Evolutionary conservation across 805 yeast species (phyloP).

Genomic region (Spathaspora passalidarum): DNA sequence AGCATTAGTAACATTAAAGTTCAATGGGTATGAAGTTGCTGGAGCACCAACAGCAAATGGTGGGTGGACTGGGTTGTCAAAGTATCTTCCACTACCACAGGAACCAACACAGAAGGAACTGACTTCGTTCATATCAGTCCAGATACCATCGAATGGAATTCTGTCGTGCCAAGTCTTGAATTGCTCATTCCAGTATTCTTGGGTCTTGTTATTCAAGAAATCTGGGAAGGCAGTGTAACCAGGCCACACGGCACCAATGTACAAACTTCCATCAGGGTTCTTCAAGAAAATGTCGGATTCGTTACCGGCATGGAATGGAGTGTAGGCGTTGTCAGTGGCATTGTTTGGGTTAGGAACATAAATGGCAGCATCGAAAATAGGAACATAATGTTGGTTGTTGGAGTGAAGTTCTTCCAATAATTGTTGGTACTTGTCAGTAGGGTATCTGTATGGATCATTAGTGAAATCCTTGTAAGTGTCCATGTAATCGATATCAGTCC

Average conservation of each 20-base stretch:
- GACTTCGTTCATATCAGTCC: conserved; percentile 26
- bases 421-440: conserved; percentile 13
- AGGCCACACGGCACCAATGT: conserved; percentile 31
- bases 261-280: conserved; percentile 24
- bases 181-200: conserved; percentile 19
- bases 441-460: conserved; percentile 19
- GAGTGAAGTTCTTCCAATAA: conserved; percentile 17
- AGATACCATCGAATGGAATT: conserved; percentile 19
- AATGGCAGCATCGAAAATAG: conserved; percentile 25
- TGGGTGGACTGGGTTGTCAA: conserved; percentile 18
- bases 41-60: conserved; percentile 14
- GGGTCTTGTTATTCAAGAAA: conserved; percentile 18
- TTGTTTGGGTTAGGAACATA: conserved; percentile 22
- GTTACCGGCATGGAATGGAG: conserved; percentile 15
- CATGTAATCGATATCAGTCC: conserved; percentile 26
- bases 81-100: conserved; percentile 18
- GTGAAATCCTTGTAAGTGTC: conserved; percentile 24
- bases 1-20: conserved; percentile 15
- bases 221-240: conserved; percentile 29
- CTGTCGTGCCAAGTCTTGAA: conserved; percentile 18
- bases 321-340: conserved; percentile 15
- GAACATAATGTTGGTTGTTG: conserved; percentile 21
- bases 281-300: conserved; percentile 18
- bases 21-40: conserved; percentile 13
- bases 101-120: conserved; percentile 30